These are phyloP conservation scores for Candolleomyces eurysporus DNA, from an alignment of 768 basidiomycete genomes.

Conservation along the genomic window DNA sequence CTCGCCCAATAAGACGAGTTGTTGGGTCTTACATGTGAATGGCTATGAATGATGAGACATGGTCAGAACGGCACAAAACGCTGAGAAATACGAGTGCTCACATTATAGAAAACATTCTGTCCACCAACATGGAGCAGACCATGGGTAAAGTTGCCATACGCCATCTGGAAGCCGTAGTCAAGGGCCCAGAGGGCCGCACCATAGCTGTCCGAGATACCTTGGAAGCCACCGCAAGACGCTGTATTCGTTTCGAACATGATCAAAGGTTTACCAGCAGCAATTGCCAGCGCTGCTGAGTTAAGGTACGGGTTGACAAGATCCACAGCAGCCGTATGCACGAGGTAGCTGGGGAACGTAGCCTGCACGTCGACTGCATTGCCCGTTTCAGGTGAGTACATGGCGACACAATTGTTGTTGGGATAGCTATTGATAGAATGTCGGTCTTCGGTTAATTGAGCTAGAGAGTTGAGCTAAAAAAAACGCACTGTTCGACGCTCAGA, in stretches of 20 bases:
- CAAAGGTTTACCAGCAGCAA: conserved; percentile 40
- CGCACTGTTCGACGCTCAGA: conserved; percentile 58
- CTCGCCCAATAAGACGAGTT: neutral
- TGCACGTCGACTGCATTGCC: conserved; percentile 33
- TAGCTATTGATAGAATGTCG: conserved; percentile 20
- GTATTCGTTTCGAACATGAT: conserved; percentile 74
- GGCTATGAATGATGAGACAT: conserved; percentile 34
- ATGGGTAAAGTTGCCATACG: conserved; percentile 50
- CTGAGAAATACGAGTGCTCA: conserved; percentile 28
- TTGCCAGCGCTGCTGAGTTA: conserved; percentile 45
- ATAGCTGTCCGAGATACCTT: conserved; percentile 60
- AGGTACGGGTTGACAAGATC: conserved; percentile 52
- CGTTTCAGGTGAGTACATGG: conserved; percentile 34
- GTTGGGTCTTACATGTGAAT: conserved; percentile 20
- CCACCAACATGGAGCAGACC: conserved; percentile 59
- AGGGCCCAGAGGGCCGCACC: conserved; percentile 63
- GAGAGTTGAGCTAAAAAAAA: neutral
- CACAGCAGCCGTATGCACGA: conserved; percentile 57
- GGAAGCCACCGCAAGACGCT: conserved; percentile 67
- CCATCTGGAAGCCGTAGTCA: conserved; percentile 61
- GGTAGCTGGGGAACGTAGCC: conserved; percentile 49
- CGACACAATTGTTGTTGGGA: conserved; percentile 58
- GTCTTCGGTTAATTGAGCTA: neutral
- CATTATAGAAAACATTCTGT: conserved; percentile 64
- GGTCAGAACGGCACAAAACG: conserved; percentile 23